Base-by-base conservation (phyloP, 2,329 filamentous ascomycete genomes). In the Penicillium decumbens region DNA sequence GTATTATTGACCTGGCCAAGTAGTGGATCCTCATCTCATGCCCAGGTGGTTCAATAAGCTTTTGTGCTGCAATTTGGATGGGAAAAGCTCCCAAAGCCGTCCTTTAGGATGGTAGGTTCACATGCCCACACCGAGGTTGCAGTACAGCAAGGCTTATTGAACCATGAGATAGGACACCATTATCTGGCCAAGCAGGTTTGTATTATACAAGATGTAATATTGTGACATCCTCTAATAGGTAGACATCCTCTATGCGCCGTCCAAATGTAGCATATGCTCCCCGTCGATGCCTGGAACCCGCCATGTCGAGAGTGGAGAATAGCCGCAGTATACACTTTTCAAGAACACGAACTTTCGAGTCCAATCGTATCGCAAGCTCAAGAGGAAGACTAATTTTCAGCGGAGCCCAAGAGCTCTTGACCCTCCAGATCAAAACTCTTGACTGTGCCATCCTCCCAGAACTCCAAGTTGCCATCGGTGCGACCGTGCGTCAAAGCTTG, bases 391-490 rank as follows among this genome's bases (percentile, higher is more conserved):
- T 56, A 48, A 25, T 56, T 28, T 5, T 49, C 50, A n/a, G 49
- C 13, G 29, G 57, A 41, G 7, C 39, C 51, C 24, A 52, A 28
- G 5, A 45, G 28, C 39, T 57, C 47, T 18, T 43, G 46, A 6
- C 53, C 58, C 27, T 56, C 47, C 37, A 44, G 25, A 12, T 47
- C 46, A 23, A 51, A 55, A 23, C 50, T 61, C 51, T 59, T 59
- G n/a, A 71, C 67, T 2, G 74, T 72, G 13, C 84, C 82, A 57
- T 95, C 88, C 27, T 88, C 85, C 86, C 90, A 95, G 60, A 96
- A 93, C 69, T 97, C 92, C 41, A 96, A 74, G 66, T 95, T 88
- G n/a, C 89, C 89, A 58, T 91, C 84, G 44, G 86, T 72, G 56
- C 83, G 80, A 4, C 91, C 92, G 64, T 86, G 86, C 74, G 93